Evolutionary conservation across 2,329 filamentous ascomycete species (phyloP).

Genomic region (Exophiala sideris): DNA sequence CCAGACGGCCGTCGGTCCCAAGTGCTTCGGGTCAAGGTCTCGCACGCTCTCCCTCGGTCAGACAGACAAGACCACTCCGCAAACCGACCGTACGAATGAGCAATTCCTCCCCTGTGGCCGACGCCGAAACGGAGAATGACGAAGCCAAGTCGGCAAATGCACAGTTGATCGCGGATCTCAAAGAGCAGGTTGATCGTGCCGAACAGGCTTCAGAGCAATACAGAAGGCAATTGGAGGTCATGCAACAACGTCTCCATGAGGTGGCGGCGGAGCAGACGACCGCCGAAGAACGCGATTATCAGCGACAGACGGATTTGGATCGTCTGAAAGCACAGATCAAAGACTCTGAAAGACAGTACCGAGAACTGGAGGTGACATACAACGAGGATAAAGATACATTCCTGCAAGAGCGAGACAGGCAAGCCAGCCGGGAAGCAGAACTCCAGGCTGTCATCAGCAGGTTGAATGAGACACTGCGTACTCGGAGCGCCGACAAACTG

Average conservation of each 20-base stretch:
- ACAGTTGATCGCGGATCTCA: constrained; percentile 77
- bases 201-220: constrained; percentile 74
- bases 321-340: constrained; percentile 78
- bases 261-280: constrained; percentile 76
- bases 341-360: constrained; percentile 75
- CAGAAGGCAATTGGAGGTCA: constrained; percentile 77
- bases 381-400: constrained; percentile 84
- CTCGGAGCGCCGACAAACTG: constrained; percentile 62
- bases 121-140: constrained; percentile 57
- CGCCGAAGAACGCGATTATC: constrained; percentile 83
- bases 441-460: constrained; percentile 87
- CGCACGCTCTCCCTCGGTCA: constrained; percentile 54
- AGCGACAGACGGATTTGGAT: constrained; percentile 80
- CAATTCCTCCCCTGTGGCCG: constrained; percentile 28
- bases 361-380: constrained; percentile 89
- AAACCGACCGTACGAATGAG: constrained; percentile 36
- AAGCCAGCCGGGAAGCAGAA: constrained; percentile 78
- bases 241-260: constrained; percentile 84
- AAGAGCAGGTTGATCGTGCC: constrained; percentile 75
- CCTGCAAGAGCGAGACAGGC: constrained; percentile 88
- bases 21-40: constrained; percentile 59
- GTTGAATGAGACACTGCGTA: constrained; percentile 79
- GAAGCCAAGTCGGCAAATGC: constrained; percentile 76
- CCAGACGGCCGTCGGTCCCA: constrained; percentile 20
- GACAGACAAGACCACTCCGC: constrained; percentile 35